Evolutionary conservation across 2,329 filamentous ascomycete species (phyloP).

Genomic region (Fusarium proliferatum): DNA sequence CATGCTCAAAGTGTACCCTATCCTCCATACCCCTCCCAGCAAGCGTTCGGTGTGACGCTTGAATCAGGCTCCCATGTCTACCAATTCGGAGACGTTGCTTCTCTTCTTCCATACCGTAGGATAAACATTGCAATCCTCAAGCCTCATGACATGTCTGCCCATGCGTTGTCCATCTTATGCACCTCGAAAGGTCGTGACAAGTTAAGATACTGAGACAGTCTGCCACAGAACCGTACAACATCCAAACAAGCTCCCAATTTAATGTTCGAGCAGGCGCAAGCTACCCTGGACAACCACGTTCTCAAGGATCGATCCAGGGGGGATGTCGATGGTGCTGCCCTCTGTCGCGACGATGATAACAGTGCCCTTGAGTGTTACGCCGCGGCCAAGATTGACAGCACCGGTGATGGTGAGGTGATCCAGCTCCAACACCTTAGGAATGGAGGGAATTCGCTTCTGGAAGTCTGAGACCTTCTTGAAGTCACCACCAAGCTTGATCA

Average conservation of each 20-base stretch:
- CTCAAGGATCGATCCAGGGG: constrained; percentile 95
- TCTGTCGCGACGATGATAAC: constrained; percentile 99
- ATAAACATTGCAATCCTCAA: background rate
- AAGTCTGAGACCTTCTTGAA: constrained; percentile 99
- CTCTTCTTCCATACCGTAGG: constrained; percentile 2
- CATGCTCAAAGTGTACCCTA: constrained; percentile 36
- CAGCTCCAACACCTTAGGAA: constrained; percentile 90
- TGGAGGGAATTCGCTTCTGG: constrained; percentile 86
- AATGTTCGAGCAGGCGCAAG: constrained; percentile 78
- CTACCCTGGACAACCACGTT: constrained; percentile 99
- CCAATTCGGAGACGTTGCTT: background rate
- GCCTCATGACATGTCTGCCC: background rate
- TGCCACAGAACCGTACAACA: constrained; percentile 5
- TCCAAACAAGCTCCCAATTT: constrained; percentile 41
- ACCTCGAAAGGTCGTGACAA: constrained; percentile 15
- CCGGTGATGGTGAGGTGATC: constrained; percentile 98
- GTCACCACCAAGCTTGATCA: constrained; percentile 98
- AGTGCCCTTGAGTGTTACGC: constrained; percentile 95
- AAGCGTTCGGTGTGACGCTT: constrained; percentile 2
- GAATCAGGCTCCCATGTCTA: background rate
- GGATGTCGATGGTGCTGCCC: constrained; percentile 97
- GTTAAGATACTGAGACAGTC: constrained; percentile 8
- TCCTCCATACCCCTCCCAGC: constrained; percentile 8
- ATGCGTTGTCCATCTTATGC: constrained; percentile 9
- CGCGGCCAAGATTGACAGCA: constrained; percentile 94